Percentiles rank a stretch among this genome's conserved stretches.
Evolutionary conservation across 805 yeast species (phyloP).

Genomic region (Pichia pseudocactophila): DNA sequence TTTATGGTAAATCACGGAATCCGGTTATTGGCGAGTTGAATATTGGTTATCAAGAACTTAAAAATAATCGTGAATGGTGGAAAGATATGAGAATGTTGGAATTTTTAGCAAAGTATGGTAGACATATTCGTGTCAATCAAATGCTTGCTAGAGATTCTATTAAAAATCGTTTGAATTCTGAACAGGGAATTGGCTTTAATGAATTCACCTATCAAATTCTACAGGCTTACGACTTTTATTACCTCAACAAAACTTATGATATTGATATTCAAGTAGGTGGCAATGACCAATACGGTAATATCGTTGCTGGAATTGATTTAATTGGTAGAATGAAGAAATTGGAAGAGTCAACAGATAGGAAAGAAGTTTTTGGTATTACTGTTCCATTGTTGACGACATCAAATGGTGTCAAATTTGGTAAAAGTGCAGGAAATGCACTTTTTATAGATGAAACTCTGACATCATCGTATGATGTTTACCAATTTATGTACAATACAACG

Average conservation of each 20-base stretch:
- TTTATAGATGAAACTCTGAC: conserved; percentile 74
- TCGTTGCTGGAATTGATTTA: conserved; percentile 89
- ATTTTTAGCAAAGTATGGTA: conserved; percentile 70
- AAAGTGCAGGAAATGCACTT: conserved; percentile 94
- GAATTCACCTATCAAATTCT: conserved; percentile 89
- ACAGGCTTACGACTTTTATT: conserved; percentile 92
- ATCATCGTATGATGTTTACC: conserved; percentile 73
- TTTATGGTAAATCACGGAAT: conserved; percentile 49
- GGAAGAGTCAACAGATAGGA: conserved; percentile 7
- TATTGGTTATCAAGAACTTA: conserved; percentile 20
- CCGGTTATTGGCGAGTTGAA: conserved; percentile 11
- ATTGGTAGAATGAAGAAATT: conserved; percentile 46
- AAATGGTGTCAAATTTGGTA: conserved; percentile 89
- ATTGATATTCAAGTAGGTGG: conserved; percentile 88
- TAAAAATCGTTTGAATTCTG: conserved; percentile 57
- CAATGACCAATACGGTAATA: conserved; percentile 97
- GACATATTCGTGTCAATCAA: conserved; percentile 68
- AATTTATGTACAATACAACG: conserved; percentile 69
- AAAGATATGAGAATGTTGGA: conserved; percentile 61
- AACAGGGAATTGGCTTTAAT: conserved; percentile 80
- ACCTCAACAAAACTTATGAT: conserved; percentile 47
- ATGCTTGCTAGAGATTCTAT: conserved; percentile 90
- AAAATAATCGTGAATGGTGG: conserved; percentile 86
- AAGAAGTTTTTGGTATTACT: conserved; percentile 63
- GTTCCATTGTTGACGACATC: conserved; percentile 86